phyloP scores from a whole-genome alignment of 306 rosid species.

The Castanea sativa region DNA sequence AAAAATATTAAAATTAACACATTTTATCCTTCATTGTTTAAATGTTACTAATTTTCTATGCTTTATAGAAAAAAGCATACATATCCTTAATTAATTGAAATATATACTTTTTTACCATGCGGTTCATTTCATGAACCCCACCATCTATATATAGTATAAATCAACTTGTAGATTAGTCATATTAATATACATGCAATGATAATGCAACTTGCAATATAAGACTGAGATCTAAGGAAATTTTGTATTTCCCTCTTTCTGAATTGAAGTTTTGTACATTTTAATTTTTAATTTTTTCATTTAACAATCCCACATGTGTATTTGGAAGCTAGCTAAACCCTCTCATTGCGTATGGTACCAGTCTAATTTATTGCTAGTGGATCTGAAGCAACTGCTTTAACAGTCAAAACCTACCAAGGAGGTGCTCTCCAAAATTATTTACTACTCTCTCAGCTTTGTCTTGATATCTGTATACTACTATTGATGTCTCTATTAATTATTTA shows the following conservation, averaged over 20 bases:
- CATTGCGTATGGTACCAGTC: background rate
- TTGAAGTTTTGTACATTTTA: background rate
- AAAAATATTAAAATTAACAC: too few relatives aligned
- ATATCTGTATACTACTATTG: constrained; percentile 4
- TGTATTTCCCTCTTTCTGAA: background rate
- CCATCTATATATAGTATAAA: background rate
- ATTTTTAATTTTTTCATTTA: background rate
- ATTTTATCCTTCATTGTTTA: background rate
- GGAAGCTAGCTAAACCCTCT: background rate
- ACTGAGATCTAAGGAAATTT: background rate
- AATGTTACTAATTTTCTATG: background rate
- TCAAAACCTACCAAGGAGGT: constrained; percentile 15
- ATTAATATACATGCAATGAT: background rate
- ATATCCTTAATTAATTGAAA: background rate
- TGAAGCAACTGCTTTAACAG: background rate
- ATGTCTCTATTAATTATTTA: constrained; percentile 10
- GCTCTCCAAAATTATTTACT: background rate
- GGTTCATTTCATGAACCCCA: background rate
- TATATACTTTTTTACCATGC: background rate
- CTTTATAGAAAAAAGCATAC: background rate
- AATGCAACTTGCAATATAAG: background rate
- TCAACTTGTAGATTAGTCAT: background rate
- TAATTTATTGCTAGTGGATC: background rate
- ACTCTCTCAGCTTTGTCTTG: background rate
- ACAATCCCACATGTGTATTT: background rate